phyloP scores from a whole-genome alignment of 2,329 filamentous ascomycete genomes.

The Emergomyces orientalis region DNA sequence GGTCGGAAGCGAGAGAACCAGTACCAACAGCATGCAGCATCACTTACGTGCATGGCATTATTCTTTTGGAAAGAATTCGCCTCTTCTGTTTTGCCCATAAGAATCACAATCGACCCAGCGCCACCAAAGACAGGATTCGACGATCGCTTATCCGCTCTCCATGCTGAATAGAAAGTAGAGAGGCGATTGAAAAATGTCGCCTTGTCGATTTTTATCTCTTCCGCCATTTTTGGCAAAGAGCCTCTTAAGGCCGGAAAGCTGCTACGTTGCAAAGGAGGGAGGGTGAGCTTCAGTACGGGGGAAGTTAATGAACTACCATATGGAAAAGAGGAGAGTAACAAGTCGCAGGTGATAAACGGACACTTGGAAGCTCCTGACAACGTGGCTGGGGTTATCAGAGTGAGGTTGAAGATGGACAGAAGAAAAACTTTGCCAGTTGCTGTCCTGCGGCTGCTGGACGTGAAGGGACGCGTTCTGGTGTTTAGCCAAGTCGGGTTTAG shows the following conservation, averaged over 20 bases:
- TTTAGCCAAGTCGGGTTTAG: slow-evolving; percentile 5
- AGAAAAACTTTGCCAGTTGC: neutral
- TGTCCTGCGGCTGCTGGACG: neutral
- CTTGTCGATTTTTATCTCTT: slow-evolving; percentile 92
- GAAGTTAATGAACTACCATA: neutral
- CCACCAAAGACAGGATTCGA: slow-evolving; percentile 79
- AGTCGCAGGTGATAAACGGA: neutral
- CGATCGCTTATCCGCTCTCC: slow-evolving; percentile 91
- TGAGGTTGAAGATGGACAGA: neutral
- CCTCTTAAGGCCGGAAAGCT: neutral
- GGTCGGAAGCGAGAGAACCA: neutral
- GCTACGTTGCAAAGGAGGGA: neutral
- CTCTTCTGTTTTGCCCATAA: slow-evolving; percentile 94
- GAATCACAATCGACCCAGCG: slow-evolving; percentile 73
- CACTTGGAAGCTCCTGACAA: neutral
- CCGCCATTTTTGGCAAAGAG: slow-evolving; percentile 43
- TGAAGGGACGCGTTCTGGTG: neutral
- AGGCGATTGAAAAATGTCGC: slow-evolving; percentile 89
- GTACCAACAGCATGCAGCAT: slow-evolving; percentile 5
- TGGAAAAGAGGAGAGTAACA: neutral
- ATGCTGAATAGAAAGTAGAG: slow-evolving; percentile 74
- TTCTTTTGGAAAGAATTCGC: slow-evolving; percentile 84
- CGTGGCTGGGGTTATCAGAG: neutral
- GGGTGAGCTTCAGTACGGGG: neutral
- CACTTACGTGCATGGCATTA: slow-evolving; percentile 83